Evolutionary conservation across 495 filamentous ascomycete species (phyloP).

Genomic region (Bombardia bombarda): DNA sequence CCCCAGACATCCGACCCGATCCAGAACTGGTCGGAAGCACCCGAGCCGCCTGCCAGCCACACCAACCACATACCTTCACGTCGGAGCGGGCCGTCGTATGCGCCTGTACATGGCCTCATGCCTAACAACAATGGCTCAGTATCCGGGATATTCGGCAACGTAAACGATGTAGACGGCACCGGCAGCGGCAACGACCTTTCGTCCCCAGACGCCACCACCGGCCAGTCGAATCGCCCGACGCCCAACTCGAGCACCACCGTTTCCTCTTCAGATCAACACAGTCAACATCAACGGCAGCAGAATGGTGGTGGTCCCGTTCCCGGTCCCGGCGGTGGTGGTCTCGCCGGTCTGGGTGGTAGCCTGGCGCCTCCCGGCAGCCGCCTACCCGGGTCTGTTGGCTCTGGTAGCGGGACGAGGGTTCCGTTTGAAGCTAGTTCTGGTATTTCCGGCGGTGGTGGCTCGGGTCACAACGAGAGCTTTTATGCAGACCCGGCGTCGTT

Average conservation of each 20-base stretch:
- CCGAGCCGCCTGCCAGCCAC: too few species aligned
- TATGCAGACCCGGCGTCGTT: constrained; percentile 22
- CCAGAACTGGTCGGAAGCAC: too few species aligned
- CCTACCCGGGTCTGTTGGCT: too few species aligned
- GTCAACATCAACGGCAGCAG: too few species aligned
- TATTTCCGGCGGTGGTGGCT: too few species aligned
- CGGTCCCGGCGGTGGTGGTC: too few species aligned
- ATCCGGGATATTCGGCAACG: neutral
- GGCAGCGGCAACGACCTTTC: constrained; percentile 29
- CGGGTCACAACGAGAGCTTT: too few species aligned
- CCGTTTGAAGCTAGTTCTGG: constrained; percentile 18
- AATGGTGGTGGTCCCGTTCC: too few species aligned
- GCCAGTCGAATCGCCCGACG: constrained; percentile 38
- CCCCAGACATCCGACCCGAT: too few species aligned
- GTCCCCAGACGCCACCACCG: constrained; percentile 23
- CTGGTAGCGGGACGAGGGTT: constrained; percentile 18
- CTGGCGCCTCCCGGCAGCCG: too few species aligned
- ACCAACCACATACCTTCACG: constrained; percentile 16
- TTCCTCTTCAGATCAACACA: too few species aligned
- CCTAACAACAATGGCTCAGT: constrained; percentile 2
- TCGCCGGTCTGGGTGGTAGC: too few species aligned
- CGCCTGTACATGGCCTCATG: constrained; percentile 18
- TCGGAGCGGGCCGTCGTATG: constrained; percentile 15
- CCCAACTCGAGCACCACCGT: constrained; percentile 43
- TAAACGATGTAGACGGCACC: constrained; percentile 11